Percentiles rank a stretch among this genome's conserved stretches.
These are phyloP conservation scores for Phycomyces nitens DNA, from an alignment of 192 early-diverging fungal genomes.

Conservation along the genomic window DNA sequence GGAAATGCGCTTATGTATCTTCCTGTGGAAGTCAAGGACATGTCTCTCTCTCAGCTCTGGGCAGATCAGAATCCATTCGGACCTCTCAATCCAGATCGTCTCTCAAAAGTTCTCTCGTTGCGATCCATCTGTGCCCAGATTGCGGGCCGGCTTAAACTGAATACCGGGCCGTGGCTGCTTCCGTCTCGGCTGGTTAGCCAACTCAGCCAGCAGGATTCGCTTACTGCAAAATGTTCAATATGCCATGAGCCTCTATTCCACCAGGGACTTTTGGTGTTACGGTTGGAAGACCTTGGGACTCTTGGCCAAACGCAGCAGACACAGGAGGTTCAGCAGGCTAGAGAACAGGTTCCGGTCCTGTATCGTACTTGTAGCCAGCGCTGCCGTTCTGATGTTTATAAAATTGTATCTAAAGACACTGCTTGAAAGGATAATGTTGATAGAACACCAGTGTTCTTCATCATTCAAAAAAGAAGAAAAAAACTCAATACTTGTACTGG, in stretches of 20 bases:
- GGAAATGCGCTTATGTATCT: slow-evolving; percentile 27
- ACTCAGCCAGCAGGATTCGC: background rate
- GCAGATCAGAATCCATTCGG: slow-evolving; percentile 30
- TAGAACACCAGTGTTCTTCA: too few species aligned
- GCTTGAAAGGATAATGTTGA: too few species aligned
- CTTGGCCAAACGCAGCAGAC: too few species aligned
- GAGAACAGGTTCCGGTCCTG: too few species aligned
- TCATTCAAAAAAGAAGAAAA: too few species aligned
- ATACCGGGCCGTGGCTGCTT: background rate
- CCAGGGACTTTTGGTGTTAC: background rate
- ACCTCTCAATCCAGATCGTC: too few species aligned
- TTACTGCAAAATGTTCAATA: background rate
- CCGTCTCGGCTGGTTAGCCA: background rate
- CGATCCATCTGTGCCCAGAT: background rate
- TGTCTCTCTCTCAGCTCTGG: slow-evolving; percentile 17
- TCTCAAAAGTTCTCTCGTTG: too few species aligned
- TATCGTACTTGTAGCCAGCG: too few species aligned
- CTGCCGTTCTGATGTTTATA: too few species aligned
- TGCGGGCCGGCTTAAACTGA: background rate
- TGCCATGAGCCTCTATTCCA: background rate
- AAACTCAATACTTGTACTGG: too few species aligned
- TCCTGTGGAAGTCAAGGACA: slow-evolving; percentile 21
- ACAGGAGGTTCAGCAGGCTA: too few species aligned
- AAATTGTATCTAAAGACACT: too few species aligned
- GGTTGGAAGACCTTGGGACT: background rate